These are phyloP conservation scores for Nowakowskiella sp. DNA, from an alignment of 192 early-diverging fungal species.

Conservation along the genomic window DNA sequence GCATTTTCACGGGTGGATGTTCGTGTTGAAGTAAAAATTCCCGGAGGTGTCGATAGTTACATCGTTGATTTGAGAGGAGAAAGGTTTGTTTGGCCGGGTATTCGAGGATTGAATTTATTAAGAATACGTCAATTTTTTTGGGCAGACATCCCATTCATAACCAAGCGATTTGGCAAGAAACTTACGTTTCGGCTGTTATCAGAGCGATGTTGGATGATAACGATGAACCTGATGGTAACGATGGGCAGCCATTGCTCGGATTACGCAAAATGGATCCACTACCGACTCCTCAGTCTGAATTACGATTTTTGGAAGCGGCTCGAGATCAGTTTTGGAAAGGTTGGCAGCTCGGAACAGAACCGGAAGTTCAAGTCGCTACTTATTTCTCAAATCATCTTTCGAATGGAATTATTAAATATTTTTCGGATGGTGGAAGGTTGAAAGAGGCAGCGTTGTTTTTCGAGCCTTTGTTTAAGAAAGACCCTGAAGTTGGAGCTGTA, in stretches of 20 bases:
- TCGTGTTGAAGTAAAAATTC: slow-evolving; percentile 96
- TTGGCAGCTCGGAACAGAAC: slow-evolving; percentile 88
- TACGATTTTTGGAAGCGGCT: slow-evolving; percentile 75
- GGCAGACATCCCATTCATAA: slow-evolving; percentile 40
- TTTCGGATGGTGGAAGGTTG: slow-evolving; percentile 71
- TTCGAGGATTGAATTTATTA: too few species aligned
- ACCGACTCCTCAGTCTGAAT: slow-evolving; percentile 62
- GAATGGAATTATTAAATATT: slow-evolving; percentile 85
- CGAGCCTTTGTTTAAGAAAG: slow-evolving; percentile 64
- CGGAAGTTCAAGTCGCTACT: slow-evolving; percentile 93
- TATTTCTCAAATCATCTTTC: slow-evolving; percentile 80
- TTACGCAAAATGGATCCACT: slow-evolving; percentile 87
- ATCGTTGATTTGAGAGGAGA: slow-evolving; percentile 84
- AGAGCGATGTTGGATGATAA: slow-evolving; percentile 87
- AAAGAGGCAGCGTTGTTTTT: slow-evolving; percentile 75
- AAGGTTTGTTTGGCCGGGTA: slow-evolving; percentile 50
- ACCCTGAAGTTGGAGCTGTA: slow-evolving; percentile 85
- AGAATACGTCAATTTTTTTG: too few species aligned
- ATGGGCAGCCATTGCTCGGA: slow-evolving; percentile 75
- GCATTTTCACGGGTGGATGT: slow-evolving; percentile 95
- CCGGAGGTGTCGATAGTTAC: slow-evolving; percentile 94
- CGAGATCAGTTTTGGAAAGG: slow-evolving; percentile 78
- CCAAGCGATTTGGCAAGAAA: slow-evolving; percentile 83
- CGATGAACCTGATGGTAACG: slow-evolving; percentile 59
- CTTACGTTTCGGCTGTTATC: slow-evolving; percentile 77